Base-by-base conservation (phyloP, 371 early-diverging fungal species). In the Zychaea mexicana region DNA sequence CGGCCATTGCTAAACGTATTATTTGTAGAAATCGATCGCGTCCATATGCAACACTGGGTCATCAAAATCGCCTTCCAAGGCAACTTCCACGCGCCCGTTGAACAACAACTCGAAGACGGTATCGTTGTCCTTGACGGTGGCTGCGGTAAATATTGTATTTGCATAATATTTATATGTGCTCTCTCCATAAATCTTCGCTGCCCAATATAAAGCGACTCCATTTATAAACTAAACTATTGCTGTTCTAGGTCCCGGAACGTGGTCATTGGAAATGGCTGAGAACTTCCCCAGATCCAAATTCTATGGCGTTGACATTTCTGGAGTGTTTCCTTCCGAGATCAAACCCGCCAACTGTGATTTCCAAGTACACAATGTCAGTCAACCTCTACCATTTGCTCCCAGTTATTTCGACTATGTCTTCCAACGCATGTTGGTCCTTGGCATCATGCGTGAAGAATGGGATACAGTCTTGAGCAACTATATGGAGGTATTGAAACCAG, bases 321-420 rank as follows among this genome's bases (percentile, higher is more conserved):
- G 59, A 8, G 62, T 62, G 8, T 70, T 58, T 60, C 71, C 71
- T 8, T 38, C 38, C 21, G 57, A 33, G 19, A 57, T 66, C 53
- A 62, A 64, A 31, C 71, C 71, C 13, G 24, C 45, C 21, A 70
- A 70, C 65, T 75, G 75, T 12, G 68, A 76, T 24, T 85, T 87
- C 63, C 65, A 69, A 21, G 66, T 79, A 17, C 72, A 78, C 62
- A 88, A 88, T 55, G 73, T 88, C 57, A 70, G 78, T 10, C 77
- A 86, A 17, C 71, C 77, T 0, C 55, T 86, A 17, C 85, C 86
- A 13, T 85, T 78, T 64, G 74, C 82, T 4, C 78, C 80, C 49
- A 70, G 79, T 49, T 59, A 69, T 38, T 84, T 86, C 71, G 84
- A 82, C 47, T 85, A 77, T 68, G 69, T 86, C 27, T 79, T 84